phyloP scores from a whole-genome alignment of 768 basidiomycete genomes.

The Macrocybe gigantea region DNA sequence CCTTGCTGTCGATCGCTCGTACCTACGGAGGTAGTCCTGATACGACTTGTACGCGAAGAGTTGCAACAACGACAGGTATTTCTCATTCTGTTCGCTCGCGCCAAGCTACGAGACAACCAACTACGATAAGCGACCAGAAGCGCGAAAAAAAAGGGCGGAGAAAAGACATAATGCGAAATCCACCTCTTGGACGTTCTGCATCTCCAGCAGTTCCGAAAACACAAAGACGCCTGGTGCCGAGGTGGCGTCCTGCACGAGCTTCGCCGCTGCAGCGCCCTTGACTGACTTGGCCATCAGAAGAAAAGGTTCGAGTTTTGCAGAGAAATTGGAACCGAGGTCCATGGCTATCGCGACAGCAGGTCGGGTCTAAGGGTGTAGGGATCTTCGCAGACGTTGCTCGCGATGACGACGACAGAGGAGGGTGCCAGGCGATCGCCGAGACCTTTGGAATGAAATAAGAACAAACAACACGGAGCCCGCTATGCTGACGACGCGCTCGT shows the following conservation, averaged over 20 bases:
- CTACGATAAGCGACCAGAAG: no score
- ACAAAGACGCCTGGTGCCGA: constrained; percentile 88
- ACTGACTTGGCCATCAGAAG: constrained; percentile 87
- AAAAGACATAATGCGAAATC: neutral
- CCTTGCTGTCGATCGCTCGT: neutral
- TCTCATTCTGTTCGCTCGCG: constrained; percentile 55
- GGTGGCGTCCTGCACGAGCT: constrained; percentile 81
- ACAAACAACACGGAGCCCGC: neutral
- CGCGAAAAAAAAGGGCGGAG: no score
- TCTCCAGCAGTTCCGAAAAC: constrained; percentile 82
- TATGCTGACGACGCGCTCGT: neutral
- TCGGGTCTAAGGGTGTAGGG: neutral
- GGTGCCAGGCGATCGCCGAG: neutral
- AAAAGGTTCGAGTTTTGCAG: constrained; percentile 81
- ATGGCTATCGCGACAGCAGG: constrained; percentile 23
- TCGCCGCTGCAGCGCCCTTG: constrained; percentile 90
- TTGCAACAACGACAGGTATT: constrained; percentile 62
- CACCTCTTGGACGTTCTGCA: constrained; percentile 83
- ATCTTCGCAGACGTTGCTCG: neutral
- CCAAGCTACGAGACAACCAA: constrained; percentile 44
- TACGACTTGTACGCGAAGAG: constrained; percentile 91
- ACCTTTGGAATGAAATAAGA: neutral
- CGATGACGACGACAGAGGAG: neutral
- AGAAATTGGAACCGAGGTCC: constrained; percentile 59
- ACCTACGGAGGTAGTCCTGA: constrained; percentile 69